Evolutionary conservation across 345 rosid genomes (phyloP).

Genomic region (Barbarea vulgaris): DNA sequence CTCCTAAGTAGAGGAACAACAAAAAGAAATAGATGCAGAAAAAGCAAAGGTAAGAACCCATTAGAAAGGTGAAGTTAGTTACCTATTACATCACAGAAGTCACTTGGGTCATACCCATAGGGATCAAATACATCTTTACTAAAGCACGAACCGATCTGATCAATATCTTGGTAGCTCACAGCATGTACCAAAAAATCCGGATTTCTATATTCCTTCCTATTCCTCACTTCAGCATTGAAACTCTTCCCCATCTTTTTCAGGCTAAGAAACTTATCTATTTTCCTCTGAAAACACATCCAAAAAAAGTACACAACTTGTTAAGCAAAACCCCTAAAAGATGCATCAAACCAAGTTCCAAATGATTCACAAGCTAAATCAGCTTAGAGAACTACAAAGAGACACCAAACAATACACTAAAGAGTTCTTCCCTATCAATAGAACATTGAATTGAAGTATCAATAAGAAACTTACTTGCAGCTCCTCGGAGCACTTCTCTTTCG

Average conservation of each 20-base stretch:
- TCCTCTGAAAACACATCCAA: slow-evolving; percentile 57
- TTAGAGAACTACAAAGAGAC: slow-evolving; percentile 1
- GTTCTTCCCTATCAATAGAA: not conserved
- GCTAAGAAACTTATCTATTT: slow-evolving; percentile 74
- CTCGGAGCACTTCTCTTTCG: slow-evolving; percentile 67
- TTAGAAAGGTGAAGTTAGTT: slow-evolving; percentile 35
- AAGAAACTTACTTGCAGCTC: slow-evolving; percentile 73
- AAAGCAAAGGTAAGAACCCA: not conserved
- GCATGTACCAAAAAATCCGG: slow-evolving; percentile 94
- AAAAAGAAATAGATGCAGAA: not conserved
- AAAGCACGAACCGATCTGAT: slow-evolving; percentile 93
- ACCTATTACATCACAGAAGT: slow-evolving; percentile 86
- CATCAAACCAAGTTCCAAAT: not conserved
- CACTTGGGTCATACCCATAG: slow-evolving; percentile 84
- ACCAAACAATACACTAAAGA: not conserved
- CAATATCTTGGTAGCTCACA: slow-evolving; percentile 89
- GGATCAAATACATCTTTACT: slow-evolving; percentile 92
- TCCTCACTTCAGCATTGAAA: slow-evolving; percentile 92
- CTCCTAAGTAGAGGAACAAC: not conserved
- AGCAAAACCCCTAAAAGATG: not conserved
- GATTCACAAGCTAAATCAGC: slow-evolving; percentile 8
- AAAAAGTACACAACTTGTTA: not conserved
- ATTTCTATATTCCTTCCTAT: slow-evolving; percentile 91
- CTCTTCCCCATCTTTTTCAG: slow-evolving; percentile 87
- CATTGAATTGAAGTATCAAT: not conserved